Evolutionary conservation across 2,329 filamentous ascomycete genomes (phyloP).

Genomic region (Rhynchosporium agropyri): DNA sequence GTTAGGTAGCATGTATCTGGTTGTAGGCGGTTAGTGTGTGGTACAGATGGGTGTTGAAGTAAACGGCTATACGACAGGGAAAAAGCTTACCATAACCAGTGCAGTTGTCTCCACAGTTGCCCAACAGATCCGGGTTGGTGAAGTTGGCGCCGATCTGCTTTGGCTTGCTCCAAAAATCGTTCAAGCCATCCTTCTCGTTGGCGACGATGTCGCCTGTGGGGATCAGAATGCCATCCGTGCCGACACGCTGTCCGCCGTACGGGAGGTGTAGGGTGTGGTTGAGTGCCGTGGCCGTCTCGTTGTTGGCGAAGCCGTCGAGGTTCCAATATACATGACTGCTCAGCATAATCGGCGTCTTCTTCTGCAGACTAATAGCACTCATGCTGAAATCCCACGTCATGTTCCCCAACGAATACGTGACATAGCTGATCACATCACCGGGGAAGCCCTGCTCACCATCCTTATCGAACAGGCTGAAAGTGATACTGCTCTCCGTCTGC

Average conservation of each 20-base stretch:
- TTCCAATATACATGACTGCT: conserved; percentile 78
- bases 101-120: conserved; percentile 81
- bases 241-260: conserved; percentile 70
- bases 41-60: neutral
- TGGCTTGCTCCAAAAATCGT: conserved; percentile 80
- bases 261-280: conserved; percentile 76
- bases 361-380: conserved; percentile 68
- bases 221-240: conserved; percentile 70
- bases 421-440: conserved; percentile 72
- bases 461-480: conserved; percentile 72
- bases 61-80: neutral
- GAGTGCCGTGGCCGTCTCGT: conserved; percentile 63
- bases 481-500: conserved; percentile 66
- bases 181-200: conserved; percentile 67
- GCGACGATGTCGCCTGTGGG: conserved; percentile 76
- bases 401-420: conserved; percentile 71
- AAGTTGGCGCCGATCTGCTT: conserved; percentile 79
- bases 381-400: conserved; percentile 68
- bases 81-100: conserved; percentile 72
- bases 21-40: neutral
- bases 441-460: conserved; percentile 78
- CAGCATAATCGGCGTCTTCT: conserved; percentile 83
- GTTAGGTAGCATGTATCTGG: conserved; percentile 70
- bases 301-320: conserved; percentile 76
- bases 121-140: conserved; percentile 60